Base-by-base conservation (phyloP, 31 red algal genomes). In the Porphyra umbilicalis region DNA sequence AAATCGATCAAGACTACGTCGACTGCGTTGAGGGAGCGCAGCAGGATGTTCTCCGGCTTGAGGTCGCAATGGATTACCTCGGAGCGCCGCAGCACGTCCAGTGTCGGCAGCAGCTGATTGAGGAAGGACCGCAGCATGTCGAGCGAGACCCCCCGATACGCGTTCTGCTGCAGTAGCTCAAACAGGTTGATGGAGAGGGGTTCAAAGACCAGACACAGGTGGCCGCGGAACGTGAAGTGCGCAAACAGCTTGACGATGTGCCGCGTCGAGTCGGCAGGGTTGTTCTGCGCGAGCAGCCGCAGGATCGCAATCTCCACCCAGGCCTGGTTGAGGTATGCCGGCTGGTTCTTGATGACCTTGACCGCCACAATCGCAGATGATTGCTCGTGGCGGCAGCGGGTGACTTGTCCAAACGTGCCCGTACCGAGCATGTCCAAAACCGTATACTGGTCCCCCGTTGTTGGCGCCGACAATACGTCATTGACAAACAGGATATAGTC, bases 381-480 rank as follows among this genome's bases (percentile, higher is more conserved):
- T 36, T 35, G 36, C 75, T 38, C 29, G 35, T 90, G 74, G 15
- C 76, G 57, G 75, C 96, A 98, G 34, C 89, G 93, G 79, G 92
- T 87, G 34, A 98, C 96, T 68, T 98, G 96, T 0, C 92, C 96
- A 87, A 98, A 98, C 18, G 96, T 98, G n/a, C 96, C 96, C 10
- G 83, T 87, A 34, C 96, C 96, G 36, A 98, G 83, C 16, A 98
- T 81, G 76, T 98, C 96, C 35, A 95, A 75, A 33, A 98, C 96
- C 35, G 39, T 79, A 71, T 91, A 97, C 18, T 88, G 76, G 77
- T 84, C 86, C 38, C 83, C 86, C 14, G 76, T 77, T 33, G 79
- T 83, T 35, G 89, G 68, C 18, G 87, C 86, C 31, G 40, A 34
- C 37, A 95, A 80, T 30, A 77, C 78, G 75, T 95, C 93, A n/a